Conservation (phyloP, 2,329 filamentous ascomycete species). For the Calonectria leucothoes region DNA sequence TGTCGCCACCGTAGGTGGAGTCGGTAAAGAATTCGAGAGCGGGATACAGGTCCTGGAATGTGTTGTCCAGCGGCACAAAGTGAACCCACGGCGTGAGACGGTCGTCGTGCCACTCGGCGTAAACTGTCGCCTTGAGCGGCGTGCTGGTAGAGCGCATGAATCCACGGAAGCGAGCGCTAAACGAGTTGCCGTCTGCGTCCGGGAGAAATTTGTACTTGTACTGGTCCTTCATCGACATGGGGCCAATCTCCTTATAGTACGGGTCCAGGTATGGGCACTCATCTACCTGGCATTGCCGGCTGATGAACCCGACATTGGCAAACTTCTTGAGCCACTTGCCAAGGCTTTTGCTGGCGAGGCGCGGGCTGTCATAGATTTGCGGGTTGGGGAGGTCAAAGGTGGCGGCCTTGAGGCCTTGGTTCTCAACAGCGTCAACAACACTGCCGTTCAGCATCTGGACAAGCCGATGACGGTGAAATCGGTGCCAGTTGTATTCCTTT, state of each 20-base stretch:
- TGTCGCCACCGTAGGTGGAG: slow-evolving; percentile 56
- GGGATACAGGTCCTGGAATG: slow-evolving; percentile 73
- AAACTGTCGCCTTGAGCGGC: slow-evolving; percentile 78
- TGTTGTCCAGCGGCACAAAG: slow-evolving; percentile 78
- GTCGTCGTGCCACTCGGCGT: slow-evolving; percentile 80
- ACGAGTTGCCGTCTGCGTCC: slow-evolving; percentile 78
- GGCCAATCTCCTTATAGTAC: slow-evolving; percentile 46
- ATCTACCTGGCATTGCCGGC: slow-evolving; percentile 50
- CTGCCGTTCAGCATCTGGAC: slow-evolving; percentile 76
- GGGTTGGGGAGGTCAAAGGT: slow-evolving; percentile 62
- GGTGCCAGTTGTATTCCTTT: slow-evolving; percentile 69
- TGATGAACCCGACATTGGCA: slow-evolving; percentile 58
- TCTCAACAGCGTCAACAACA: slow-evolving; percentile 61
- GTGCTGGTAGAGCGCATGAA: slow-evolving; percentile 74
- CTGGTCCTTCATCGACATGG: slow-evolving; percentile 58
- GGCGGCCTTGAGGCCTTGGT: slow-evolving; percentile 49
- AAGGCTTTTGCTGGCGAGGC: slow-evolving; percentile 47
- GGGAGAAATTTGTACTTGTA: slow-evolving; percentile 73
- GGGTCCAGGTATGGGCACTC: slow-evolving; percentile 54
- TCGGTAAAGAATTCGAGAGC: slow-evolving; percentile 75
- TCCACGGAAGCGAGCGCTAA: slow-evolving; percentile 70
- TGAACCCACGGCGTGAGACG: slow-evolving; percentile 77
- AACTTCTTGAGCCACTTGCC: slow-evolving; percentile 55
- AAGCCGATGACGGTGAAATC: slow-evolving; percentile 79
- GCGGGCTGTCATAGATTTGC: slow-evolving; percentile 55